Conservation (phyloP, 805 yeast species). For the Saccharomycopsis capsularis region DNA sequence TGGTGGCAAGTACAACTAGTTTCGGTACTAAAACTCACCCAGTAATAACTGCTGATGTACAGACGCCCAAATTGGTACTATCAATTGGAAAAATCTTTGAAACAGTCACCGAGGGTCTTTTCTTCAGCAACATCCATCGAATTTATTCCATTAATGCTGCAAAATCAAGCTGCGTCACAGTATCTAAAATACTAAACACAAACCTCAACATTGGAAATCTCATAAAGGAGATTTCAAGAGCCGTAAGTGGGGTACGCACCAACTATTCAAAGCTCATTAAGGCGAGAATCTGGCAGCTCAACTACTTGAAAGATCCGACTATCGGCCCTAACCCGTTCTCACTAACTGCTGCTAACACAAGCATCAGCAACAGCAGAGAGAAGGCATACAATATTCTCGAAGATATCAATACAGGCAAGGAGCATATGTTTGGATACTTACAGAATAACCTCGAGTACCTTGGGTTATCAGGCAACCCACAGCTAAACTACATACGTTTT, state of each 20-base stretch:
- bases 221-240: background rate
- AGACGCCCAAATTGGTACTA: background rate
- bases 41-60: background rate
- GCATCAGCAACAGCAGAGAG: no score
- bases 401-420: conserved; percentile 2
- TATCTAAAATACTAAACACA: background rate
- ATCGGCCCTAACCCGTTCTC: background rate
- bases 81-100: conserved; percentile 11
- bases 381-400: no score
- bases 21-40: background rate
- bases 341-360: background rate
- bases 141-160: background rate
- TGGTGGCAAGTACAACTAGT: background rate
- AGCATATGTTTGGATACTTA: conserved; percentile 6
- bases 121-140: conserved; percentile 1
- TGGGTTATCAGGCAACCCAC: background rate
- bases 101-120: conserved; percentile 1
- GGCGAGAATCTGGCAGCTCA: background rate
- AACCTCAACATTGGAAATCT: background rate
- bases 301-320: conserved; percentile 1
- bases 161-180: background rate
- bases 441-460: conserved; percentile 1
- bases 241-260: background rate
- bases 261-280: background rate
- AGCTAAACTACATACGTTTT: background rate